Evolutionary conservation across 2,329 filamentous ascomycete species (phyloP), one percentile per base, ranked within the genome.

Genomic region (Fusarium sulawesiense): DNA sequence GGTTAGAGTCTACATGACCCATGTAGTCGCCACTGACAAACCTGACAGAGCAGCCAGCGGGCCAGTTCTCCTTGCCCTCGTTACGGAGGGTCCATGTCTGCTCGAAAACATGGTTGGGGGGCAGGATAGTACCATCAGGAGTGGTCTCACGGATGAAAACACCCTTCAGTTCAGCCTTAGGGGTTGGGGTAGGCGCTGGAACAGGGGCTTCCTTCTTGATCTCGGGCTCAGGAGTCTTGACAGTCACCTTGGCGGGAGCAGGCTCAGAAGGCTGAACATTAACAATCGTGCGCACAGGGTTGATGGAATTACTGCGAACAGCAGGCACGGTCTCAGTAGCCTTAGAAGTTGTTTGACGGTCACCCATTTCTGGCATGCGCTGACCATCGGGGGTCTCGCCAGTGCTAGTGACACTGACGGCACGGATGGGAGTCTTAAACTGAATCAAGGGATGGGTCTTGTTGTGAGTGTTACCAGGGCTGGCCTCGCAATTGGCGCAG

Each of bases 401-500:
- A 69, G 92, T 86, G 11, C 95, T 98, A 51, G 90, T 94, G 55
- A 99, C 92, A 67, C 89, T 94, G 37, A 97, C 93, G 73, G 93
- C 91, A 72, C 93, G 92, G 50, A 99, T 91, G 12, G 95, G 92
- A 4, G 93, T 97, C 87, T 93, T 97, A 85, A 99, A 94, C 84
- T 97, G 98, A 84, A 99, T 94, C 74, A 99, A 84, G 29, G 96
- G 96, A 76, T 99, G 96, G n/a, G 94, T 97, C 80, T 90, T 91
- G 85, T 98, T 98, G 84, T 99, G 96, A 23, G 83, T 84, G 80
- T 97, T 95, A 70, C 85, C 85, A 10, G 96, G 96, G 75, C 90
- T 90, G 50, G 95, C 93, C 83, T 99, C 97, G 82, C 96, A 99
- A 77, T 88, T 92, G 77, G 92, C 93, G 79, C 96, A 99, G 84